Conservation (phyloP, 352 stramenopile species). For the Blastocystis sp. region DNA sequence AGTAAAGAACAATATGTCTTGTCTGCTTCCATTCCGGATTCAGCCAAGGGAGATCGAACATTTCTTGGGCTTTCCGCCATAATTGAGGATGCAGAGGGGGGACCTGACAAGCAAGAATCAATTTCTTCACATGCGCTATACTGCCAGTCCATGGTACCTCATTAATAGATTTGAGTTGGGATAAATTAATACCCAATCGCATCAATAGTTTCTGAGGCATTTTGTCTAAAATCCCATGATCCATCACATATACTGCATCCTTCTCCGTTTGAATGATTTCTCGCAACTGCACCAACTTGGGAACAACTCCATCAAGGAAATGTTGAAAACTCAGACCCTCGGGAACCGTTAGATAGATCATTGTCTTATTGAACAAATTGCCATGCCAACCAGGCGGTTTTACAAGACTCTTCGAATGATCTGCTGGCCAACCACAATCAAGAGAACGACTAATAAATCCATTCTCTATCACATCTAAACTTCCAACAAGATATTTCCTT, state of each 20-base stretch:
- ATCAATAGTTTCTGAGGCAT: conserved; percentile 5
- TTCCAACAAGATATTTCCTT: conserved; percentile 23
- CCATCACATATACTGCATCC: background rate
- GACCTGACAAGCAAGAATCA: conserved; percentile 40
- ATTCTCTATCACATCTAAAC: conserved; percentile 46
- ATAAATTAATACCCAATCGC: background rate
- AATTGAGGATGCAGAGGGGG: conserved; percentile 40
- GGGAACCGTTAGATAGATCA: conserved; percentile 3
- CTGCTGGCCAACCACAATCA: conserved; percentile 52
- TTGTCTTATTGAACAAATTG: background rate
- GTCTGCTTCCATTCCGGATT: conserved; percentile 4
- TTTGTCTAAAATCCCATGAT: background rate
- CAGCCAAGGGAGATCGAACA: conserved; percentile 30
- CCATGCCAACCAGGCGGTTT: background rate
- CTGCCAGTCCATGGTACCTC: background rate
- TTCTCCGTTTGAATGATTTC: conserved; percentile 8
- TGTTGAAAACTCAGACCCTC: conserved; percentile 45
- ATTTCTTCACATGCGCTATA: background rate
- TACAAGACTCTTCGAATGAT: conserved; percentile 14
- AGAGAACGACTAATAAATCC: background rate
- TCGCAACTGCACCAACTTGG: conserved; percentile 18
- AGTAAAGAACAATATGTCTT: conserved; percentile 11
- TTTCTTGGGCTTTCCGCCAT: conserved; percentile 33
- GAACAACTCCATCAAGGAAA: conserved; percentile 37
- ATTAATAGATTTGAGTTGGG: background rate